Evolutionary conservation across 768 basidiomycete genomes (phyloP).

Genomic region (Mycena amicta): DNA sequence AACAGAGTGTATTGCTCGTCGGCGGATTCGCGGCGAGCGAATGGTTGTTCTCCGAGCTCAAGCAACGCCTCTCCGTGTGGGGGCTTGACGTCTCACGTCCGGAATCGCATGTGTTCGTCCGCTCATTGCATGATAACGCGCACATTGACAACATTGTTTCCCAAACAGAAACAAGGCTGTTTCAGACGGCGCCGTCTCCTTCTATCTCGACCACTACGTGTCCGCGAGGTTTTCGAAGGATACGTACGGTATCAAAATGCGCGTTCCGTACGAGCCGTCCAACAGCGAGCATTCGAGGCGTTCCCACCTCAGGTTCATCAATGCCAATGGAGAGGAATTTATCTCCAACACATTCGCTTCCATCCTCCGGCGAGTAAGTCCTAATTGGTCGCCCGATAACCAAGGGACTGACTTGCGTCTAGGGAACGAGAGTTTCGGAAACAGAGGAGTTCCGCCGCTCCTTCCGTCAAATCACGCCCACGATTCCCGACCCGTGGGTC

Average conservation of each 20-base stretch:
- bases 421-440: slow-evolving; percentile 41
- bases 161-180: slow-evolving; percentile 13
- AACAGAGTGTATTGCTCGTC: slow-evolving; percentile 50
- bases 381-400: background rate
- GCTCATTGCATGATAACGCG: background rate
- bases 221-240: slow-evolving; percentile 11
- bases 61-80: slow-evolving; percentile 36
- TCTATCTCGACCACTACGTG: slow-evolving; percentile 12
- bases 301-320: slow-evolving; percentile 1
- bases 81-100: slow-evolving; percentile 50
- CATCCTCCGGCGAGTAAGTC: slow-evolving; percentile 28
- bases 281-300: slow-evolving; percentile 21
- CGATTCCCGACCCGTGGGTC: background rate
- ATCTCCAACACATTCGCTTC: slow-evolving; percentile 19
- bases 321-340: background rate
- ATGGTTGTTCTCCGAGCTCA: slow-evolving; percentile 51
- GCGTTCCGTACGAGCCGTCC: slow-evolving; percentile 3
- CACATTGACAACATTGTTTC: no score
- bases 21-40: slow-evolving; percentile 63
- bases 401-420: no score
- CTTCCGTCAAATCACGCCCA: slow-evolving; percentile 8
- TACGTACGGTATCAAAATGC: slow-evolving; percentile 3
- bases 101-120: slow-evolving; percentile 51
- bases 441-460: slow-evolving; percentile 27
- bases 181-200: slow-evolving; percentile 13